These are phyloP conservation scores for Picochlorum sp. DNA, from an alignment of 139 green algal genomes.

Conservation along the genomic window DNA sequence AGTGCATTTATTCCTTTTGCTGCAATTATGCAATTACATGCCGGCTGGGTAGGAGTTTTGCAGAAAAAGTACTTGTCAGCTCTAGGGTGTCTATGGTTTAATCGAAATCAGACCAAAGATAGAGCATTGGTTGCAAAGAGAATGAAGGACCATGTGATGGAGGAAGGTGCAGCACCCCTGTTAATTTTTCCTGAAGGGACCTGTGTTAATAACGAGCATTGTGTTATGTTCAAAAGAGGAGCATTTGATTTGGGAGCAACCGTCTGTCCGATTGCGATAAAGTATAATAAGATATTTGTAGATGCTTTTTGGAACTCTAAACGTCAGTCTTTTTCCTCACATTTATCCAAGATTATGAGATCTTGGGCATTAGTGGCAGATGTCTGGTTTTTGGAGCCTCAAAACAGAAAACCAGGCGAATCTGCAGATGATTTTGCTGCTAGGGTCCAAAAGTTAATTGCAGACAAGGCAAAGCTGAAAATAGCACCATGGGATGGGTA, in stretches of 20 bases:
- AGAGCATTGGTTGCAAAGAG: constrained; percentile 57
- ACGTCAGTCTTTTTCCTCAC: constrained; percentile 79
- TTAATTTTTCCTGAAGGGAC: constrained; percentile 99
- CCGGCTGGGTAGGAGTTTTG: constrained; percentile 77
- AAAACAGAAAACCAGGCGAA: constrained; percentile 54
- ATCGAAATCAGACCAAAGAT: constrained; percentile 89
- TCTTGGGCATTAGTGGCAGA: constrained; percentile 92
- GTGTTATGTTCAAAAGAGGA: constrained; percentile 96
- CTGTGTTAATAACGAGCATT: constrained; percentile 99
- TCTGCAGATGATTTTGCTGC: constrained; percentile 70
- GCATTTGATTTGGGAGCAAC: constrained; percentile 85
- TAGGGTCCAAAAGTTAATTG: constrained; percentile 76
- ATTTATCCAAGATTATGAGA: constrained; percentile 89
- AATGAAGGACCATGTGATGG: constrained; percentile 73
- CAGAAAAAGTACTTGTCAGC: constrained; percentile 74
- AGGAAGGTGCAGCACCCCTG: constrained; percentile 65
- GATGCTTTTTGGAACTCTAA: constrained; percentile 97
- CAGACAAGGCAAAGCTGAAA: constrained; percentile 50
- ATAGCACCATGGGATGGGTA: constrained; percentile 93
- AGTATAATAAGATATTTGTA: constrained; percentile 99
- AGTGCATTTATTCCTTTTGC: constrained; percentile 78
- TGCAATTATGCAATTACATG: constrained; percentile 90
- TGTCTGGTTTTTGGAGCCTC: constrained; percentile 90
- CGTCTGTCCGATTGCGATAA: constrained; percentile 91
- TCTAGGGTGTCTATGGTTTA: constrained; percentile 96